phyloP scores from a whole-genome alignment of 345 rosid genomes.

The Arabis hirsuta region DNA sequence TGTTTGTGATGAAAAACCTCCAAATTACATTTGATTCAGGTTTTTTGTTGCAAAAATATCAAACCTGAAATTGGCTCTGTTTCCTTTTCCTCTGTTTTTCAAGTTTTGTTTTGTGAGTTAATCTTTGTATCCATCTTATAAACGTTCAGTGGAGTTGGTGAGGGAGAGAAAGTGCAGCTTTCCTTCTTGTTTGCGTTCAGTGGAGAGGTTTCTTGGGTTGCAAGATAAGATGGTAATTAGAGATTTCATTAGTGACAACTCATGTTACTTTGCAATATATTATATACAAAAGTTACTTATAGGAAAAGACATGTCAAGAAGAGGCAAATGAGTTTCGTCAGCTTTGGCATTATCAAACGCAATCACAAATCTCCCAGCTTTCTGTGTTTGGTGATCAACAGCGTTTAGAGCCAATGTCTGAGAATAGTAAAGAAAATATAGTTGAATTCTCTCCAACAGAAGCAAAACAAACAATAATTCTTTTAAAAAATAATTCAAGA shows the following conservation, averaged over 20 bases:
- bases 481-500: too few relatives aligned
- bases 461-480: too few relatives aligned
- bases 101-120: not conserved
- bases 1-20: slow-evolving; percentile 18
- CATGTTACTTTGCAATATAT: not conserved
- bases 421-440: too few relatives aligned
- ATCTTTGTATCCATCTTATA: too few relatives aligned
- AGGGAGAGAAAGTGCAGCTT: too few relatives aligned
- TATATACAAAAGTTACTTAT: slow-evolving; percentile 39
- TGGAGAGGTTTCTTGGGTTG: too few relatives aligned
- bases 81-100: not conserved
- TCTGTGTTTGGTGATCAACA: slow-evolving; percentile 53
- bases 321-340: slow-evolving; percentile 75
- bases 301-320: slow-evolving; percentile 83
- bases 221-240: too few relatives aligned
- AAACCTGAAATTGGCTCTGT: not conserved
- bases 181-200: too few relatives aligned
- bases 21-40: slow-evolving; percentile 21
- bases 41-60: too few relatives aligned
- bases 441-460: too few relatives aligned
- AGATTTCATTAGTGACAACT: not conserved
- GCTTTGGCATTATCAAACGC: slow-evolving; percentile 73
- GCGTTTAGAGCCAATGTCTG: too few relatives aligned
- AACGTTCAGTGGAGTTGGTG: too few relatives aligned
- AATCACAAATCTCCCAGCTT: slow-evolving; percentile 53